Evolutionary conservation across 2,329 filamentous ascomycete species (phyloP).

Genomic region (Neospermospora avenae): DNA sequence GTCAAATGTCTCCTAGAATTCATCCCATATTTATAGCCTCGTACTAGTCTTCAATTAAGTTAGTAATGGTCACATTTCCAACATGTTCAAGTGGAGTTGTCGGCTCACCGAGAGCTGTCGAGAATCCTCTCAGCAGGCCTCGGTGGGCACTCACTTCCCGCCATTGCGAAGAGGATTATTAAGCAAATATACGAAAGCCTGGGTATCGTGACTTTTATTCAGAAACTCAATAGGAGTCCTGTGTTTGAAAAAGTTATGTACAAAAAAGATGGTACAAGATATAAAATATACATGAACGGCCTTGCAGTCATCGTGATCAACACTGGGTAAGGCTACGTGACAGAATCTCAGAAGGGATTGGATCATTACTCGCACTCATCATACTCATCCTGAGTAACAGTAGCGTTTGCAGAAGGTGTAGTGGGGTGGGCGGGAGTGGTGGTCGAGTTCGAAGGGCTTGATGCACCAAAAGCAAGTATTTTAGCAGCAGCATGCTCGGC

Average conservation of each 20-base stretch:
- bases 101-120: no score
- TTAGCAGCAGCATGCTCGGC: conserved; percentile 45
- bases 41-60: no score
- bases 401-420: conserved; percentile 6
- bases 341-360: background rate
- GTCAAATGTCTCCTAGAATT: background rate
- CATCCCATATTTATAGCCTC: background rate
- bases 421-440: background rate
- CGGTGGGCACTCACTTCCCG: no score
- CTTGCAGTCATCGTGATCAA: background rate
- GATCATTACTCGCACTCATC: background rate
- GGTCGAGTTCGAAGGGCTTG: background rate
- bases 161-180: no score
- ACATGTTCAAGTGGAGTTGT: no score
- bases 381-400: background rate
- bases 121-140: no score
- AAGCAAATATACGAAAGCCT: no score
- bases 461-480: conserved; percentile 8
- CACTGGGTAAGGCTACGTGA: background rate
- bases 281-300: background rate
- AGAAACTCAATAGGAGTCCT: no score
- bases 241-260: background rate
- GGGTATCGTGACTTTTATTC: no score
- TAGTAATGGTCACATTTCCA: no score
- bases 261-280: background rate